Conservation (phyloP, 306 rosid species). For the Rubus idaeus region DNA sequence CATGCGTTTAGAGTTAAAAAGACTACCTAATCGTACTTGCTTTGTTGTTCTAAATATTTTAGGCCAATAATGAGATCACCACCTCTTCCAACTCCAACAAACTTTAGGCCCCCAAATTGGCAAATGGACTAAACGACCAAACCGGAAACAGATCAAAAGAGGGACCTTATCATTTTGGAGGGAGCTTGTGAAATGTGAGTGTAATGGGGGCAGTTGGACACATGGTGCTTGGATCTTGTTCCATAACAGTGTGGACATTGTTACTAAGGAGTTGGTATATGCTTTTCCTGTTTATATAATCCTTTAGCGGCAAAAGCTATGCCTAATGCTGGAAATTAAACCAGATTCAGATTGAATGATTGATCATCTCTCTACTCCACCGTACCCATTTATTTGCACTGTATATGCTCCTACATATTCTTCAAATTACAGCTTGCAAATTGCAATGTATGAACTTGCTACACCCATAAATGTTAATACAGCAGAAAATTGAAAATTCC, state of each 20-base stretch:
- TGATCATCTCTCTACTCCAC: constrained; percentile 9
- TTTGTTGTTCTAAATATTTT: background rate
- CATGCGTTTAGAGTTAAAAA: background rate
- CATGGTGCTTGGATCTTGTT: constrained; percentile 3
- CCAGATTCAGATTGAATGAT: background rate
- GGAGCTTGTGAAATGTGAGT: constrained; percentile 5
- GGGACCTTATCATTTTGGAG: background rate
- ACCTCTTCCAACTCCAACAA: constrained; percentile 27
- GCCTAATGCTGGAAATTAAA: constrained; percentile 11
- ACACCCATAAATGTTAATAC: background rate
- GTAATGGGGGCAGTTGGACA: constrained; percentile 1
- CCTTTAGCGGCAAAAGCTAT: background rate
- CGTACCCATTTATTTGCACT: background rate
- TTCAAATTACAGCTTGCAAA: background rate
- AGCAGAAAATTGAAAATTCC: background rate
- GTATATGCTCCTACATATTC: background rate
- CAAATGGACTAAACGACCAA: background rate
- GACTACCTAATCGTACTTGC: constrained; percentile 38
- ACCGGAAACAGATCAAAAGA: background rate
- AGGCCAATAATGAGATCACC: constrained; percentile 11
- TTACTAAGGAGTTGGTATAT: background rate
- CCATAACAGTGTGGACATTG: background rate
- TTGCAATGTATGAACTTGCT: background rate
- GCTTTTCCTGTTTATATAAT: background rate
- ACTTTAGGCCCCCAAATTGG: background rate